phyloP scores from a whole-genome alignment of 2,329 filamentous ascomycete genomes.

The Fusarium sp. region DNA sequence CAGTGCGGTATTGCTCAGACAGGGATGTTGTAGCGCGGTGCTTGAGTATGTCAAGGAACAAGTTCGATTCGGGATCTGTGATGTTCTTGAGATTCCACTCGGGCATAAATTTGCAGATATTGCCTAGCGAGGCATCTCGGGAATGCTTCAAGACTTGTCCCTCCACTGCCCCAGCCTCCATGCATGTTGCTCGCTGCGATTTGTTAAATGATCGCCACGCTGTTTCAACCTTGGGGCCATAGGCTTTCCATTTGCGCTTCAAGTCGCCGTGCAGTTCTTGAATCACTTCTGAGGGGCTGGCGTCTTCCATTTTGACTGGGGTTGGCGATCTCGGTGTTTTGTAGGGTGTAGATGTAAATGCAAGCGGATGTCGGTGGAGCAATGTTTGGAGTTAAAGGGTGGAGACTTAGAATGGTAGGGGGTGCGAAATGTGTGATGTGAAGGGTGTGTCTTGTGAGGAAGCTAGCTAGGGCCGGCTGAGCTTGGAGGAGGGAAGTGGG shows the following conservation, averaged over 20 bases:
- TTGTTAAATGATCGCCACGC: slow-evolving; percentile 55
- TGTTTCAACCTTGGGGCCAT: slow-evolving; percentile 50
- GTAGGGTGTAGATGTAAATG: not conserved
- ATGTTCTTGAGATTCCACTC: slow-evolving; percentile 60
- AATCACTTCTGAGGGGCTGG: not conserved
- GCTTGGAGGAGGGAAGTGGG: too few relatives aligned
- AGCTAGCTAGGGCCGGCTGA: too few relatives aligned
- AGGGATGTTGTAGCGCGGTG: slow-evolving; percentile 52
- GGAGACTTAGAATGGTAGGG: too few relatives aligned
- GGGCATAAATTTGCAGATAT: slow-evolving; percentile 54
- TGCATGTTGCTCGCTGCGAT: slow-evolving; percentile 48
- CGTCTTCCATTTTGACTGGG: not conserved
- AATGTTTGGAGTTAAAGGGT: too few relatives aligned
- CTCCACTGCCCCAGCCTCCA: slow-evolving; percentile 50
- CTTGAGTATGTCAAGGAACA: slow-evolving; percentile 53
- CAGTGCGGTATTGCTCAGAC: slow-evolving; percentile 49
- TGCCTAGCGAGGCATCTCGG: slow-evolving; percentile 50
- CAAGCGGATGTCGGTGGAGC: too few relatives aligned
- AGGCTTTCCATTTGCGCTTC: slow-evolving; percentile 51
- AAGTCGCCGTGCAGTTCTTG: slow-evolving; percentile 53
- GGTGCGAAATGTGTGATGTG: too few relatives aligned
- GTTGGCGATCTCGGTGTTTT: not conserved
- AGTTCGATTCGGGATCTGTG: slow-evolving; percentile 48
- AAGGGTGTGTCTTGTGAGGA: too few relatives aligned
- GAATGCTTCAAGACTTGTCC: slow-evolving; percentile 51